Conservation (phyloP, 1,284 basidiomycete species). For the Fomitopsis pinicola region DNA sequence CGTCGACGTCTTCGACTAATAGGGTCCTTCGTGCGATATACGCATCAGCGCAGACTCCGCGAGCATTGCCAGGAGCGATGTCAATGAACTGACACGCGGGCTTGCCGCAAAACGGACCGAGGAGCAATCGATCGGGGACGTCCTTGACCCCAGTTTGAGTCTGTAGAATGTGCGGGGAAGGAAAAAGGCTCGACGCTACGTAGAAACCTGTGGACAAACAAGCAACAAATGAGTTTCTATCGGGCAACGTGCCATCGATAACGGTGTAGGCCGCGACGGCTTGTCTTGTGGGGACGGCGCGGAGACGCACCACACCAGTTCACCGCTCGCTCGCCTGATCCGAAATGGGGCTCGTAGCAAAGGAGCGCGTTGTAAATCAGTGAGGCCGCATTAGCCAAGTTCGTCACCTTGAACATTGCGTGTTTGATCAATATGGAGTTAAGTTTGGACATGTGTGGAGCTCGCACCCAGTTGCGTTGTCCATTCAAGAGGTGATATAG, state of each 20-base stretch:
- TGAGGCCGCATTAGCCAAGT: slow-evolving; percentile 79
- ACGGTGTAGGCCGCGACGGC: not conserved
- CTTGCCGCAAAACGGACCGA: slow-evolving; percentile 86
- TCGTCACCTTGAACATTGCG: slow-evolving; percentile 60
- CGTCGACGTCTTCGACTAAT: slow-evolving; percentile 70
- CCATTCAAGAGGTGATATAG: slow-evolving; percentile 59
- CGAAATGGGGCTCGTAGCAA: slow-evolving; percentile 65
- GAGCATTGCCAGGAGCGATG: slow-evolving; percentile 47
- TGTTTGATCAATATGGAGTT: slow-evolving; percentile 7
- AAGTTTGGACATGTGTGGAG: not conserved
- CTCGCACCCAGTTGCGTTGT: slow-evolving; percentile 71
- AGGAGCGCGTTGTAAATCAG: slow-evolving; percentile 75
- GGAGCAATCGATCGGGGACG: slow-evolving; percentile 39
- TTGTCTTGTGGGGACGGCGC: not conserved
- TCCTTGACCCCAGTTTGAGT: slow-evolving; percentile 2
- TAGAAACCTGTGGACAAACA: slow-evolving; percentile 67
- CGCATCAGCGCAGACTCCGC: slow-evolving; percentile 81
- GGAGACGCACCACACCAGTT: slow-evolving; percentile 81
- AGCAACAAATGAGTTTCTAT: slow-evolving; percentile 5
- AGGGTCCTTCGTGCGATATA: slow-evolving; percentile 54
- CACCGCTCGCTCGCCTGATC: slow-evolving; percentile 57
- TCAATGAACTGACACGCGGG: slow-evolving; percentile 85
- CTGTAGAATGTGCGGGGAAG: slow-evolving; percentile 34
- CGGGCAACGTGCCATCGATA: not conserved
- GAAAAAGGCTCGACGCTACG: slow-evolving; percentile 62